Conservation (phyloP, 257 asterid species). For the Cruciata laevipes region DNA sequence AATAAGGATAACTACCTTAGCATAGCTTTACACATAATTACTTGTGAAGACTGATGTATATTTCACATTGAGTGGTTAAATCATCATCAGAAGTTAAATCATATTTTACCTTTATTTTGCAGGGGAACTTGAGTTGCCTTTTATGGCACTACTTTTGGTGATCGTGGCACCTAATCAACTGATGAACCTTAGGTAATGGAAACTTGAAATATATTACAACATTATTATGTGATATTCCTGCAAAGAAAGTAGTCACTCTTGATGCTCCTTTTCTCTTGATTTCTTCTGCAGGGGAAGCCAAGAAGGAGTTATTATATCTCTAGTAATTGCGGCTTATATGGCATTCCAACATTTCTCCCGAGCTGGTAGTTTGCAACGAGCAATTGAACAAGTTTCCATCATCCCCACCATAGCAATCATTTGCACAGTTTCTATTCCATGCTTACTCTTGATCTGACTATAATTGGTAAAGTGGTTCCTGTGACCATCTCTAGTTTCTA, state of each 20-base stretch:
- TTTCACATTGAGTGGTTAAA: constrained; percentile 5
- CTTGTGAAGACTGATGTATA: background rate
- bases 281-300: constrained; percentile 63
- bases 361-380: constrained; percentile 60
- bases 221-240: background rate
- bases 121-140: constrained; percentile 89
- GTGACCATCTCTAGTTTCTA: background rate
- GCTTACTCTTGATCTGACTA: constrained; percentile 62
- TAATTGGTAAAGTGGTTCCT: constrained; percentile 6
- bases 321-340: constrained; percentile 70
- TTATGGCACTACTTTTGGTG: constrained; percentile 53
- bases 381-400: constrained; percentile 79
- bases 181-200: constrained; percentile 62
- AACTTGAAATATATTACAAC: background rate
- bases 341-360: constrained; percentile 80
- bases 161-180: constrained; percentile 68
- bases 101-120: constrained; percentile 12
- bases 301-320: constrained; percentile 68
- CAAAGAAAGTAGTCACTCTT: constrained; percentile 9
- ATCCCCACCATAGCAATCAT: constrained; percentile 69
- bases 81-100: background rate
- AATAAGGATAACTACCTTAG: background rate
- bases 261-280: constrained; percentile 14
- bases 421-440: constrained; percentile 52
- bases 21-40: background rate